A percentile compares a stretch with the other conserved stretches of the same genome.
phyloP scores from a whole-genome alignment of 257 asterid genomes.

The Solanum lignicaule region DNA sequence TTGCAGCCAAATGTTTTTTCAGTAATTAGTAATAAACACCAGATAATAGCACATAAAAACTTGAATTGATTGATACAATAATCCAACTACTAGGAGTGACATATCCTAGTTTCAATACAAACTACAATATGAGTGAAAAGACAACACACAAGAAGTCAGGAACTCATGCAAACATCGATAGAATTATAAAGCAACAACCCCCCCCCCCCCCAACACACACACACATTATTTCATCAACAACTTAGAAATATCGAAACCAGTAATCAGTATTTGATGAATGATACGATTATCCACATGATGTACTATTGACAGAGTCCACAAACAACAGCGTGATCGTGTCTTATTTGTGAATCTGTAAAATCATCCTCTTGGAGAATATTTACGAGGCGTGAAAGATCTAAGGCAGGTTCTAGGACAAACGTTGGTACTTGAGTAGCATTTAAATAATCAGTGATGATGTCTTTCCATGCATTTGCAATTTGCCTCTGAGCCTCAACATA shows the following conservation, averaged over 20 bases:
- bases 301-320: not conserved
- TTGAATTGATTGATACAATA: too few relatives aligned
- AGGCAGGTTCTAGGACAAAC: not conserved
- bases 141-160: too few relatives aligned
- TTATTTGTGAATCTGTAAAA: not conserved
- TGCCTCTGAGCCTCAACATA: not conserved
- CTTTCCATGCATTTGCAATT: not conserved
- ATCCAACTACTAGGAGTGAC: too few relatives aligned
- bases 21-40: not conserved
- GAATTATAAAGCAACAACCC: too few relatives aligned
- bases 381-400: not conserved
- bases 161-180: too few relatives aligned
- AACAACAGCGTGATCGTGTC: not conserved
- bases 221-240: not conserved
- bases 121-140: too few relatives aligned
- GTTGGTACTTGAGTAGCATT: not conserved
- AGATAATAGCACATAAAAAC: not conserved
- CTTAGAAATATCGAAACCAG: rapidly evolving
- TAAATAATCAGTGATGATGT: not conserved
- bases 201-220: too few relatives aligned
- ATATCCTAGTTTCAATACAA: too few relatives aligned
- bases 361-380: not conserved
- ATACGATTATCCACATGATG: not conserved
- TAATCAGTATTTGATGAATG: too few relatives aligned
- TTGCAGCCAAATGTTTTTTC: too few relatives aligned